These are phyloP conservation scores for Boletus eberwhitei DNA, from an alignment of 768 basidiomycete species.

Conservation along the genomic window DNA sequence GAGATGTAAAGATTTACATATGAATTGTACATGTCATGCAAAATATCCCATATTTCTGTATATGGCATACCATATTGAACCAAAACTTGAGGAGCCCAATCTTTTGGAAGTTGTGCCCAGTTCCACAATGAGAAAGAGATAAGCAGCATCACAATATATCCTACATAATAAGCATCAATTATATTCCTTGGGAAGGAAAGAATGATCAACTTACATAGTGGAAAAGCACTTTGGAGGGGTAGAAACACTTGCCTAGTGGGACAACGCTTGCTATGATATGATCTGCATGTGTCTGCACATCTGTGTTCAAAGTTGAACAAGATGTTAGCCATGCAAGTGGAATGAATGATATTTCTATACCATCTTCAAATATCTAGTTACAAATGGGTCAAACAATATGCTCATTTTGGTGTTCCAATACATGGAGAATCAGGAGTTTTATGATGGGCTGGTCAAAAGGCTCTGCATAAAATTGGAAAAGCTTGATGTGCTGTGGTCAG, in stretches of 20 bases:
- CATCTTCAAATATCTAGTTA: constrained; percentile 80
- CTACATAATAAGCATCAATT: constrained; percentile 38
- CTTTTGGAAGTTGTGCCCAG: constrained; percentile 54
- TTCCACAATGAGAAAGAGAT: constrained; percentile 69
- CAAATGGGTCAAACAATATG: constrained; percentile 80
- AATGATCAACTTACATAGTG: constrained; percentile 57
- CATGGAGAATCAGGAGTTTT: constrained; percentile 89
- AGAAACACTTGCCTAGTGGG: constrained; percentile 82
- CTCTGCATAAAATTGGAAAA: constrained; percentile 87
- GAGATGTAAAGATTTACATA: no score
- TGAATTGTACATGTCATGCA: no score
- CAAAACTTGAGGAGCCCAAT: constrained; percentile 85
- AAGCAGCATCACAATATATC: constrained; percentile 69
- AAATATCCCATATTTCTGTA: no score
- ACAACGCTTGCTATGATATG: constrained; percentile 63
- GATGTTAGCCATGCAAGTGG: constrained; percentile 1
- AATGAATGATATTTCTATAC: constrained; percentile 39
- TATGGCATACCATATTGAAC: no score
- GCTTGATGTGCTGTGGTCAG: constrained; percentile 40
- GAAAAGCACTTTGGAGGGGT: constrained; percentile 88
- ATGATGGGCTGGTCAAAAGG: no score
- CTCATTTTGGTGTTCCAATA: constrained; percentile 89
- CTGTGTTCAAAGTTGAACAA: constrained; percentile 47
- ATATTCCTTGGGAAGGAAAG: background rate
- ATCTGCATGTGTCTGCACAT: constrained; percentile 55